phyloP scores from a whole-genome alignment of 352 stramenopile genomes.

The Globisporangium carolinianum region DNA sequence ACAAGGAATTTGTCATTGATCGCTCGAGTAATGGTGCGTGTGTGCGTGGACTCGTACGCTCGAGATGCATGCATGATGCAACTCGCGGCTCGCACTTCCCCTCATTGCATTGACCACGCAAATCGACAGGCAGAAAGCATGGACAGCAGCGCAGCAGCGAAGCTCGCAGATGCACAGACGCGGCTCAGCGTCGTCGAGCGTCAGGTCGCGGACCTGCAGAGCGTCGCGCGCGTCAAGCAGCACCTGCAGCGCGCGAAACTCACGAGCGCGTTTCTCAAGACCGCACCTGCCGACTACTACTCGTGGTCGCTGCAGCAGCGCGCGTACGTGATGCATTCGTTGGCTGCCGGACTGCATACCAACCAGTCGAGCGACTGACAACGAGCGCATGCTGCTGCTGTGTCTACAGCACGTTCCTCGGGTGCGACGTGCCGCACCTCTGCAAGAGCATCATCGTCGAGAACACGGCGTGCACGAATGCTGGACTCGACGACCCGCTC shows the following conservation, averaged over 20 bases:
- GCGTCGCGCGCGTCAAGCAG: constrained; percentile 13
- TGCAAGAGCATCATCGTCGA: constrained; percentile 90
- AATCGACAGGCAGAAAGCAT: not conserved
- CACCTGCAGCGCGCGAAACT: constrained; percentile 29
- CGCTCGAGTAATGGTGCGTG: too few species aligned
- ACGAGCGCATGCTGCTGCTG: constrained; percentile 1
- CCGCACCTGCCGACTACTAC: constrained; percentile 66
- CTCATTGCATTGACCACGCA: not conserved
- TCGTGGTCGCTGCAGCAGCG: constrained; percentile 57
- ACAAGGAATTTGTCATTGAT: too few species aligned
- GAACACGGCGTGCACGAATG: constrained; percentile 71
- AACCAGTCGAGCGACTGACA: not conserved
- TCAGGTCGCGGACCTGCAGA: constrained; percentile 6
- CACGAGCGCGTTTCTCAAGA: constrained; percentile 59
- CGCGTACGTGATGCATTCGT: constrained; percentile 24
- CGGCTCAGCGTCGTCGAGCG: constrained; percentile 11
- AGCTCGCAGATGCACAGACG: constrained; percentile 7
- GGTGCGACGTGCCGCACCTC: constrained; percentile 58
- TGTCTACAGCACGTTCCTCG: constrained; percentile 40
- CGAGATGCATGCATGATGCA: too few species aligned
- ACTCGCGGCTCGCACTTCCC: not conserved
- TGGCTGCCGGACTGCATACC: not conserved
- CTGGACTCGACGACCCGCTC: constrained; percentile 39
- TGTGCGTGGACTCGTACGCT: too few species aligned
- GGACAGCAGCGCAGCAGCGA: not conserved